Base-by-base conservation (phyloP, 2,329 filamentous ascomycete genomes). In the Microsporum ferrugineum region DNA sequence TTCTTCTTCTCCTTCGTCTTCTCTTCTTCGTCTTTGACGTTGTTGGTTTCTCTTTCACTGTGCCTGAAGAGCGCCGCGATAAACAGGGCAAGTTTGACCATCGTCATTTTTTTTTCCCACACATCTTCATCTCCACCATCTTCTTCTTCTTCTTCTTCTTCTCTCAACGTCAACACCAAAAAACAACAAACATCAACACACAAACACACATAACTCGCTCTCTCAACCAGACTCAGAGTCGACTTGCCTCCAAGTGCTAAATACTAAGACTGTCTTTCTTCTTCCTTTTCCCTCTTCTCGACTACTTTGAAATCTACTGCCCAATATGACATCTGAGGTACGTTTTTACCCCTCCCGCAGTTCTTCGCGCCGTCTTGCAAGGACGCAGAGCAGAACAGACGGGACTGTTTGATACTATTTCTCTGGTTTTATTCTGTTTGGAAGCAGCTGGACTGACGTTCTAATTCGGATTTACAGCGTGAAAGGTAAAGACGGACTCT, bases 301-400 rank as follows among this genome's bases (percentile, higher is more conserved):
- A 43, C 39, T 43, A 43, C 39, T 12, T 43, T n/a, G 39, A 43
- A 23, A n/a, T 43, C 39, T n/a, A 62, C 60, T 60, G 57, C 53
- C 70, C 74, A 82, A 71, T 73, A 85, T 85, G 82, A 79, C 80
- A 75, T 82, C 80, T 77, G 83, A 85, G 78, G 83, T 85, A 81
- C 70, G 70, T 73, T 43, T 43, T 71, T 66, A 65, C 66, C 65
- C 69, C 66, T 67, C 66, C 65, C 66, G 64, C 63, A n/a, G 49
- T 23, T 10, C 45, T 12, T 49, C 45, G 45, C 45, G 38, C 38
- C 14, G 45, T 31, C 45, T 29, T 3, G 2, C 17, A 14, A 12
- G 14, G 17, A 31, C 45, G 17, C 17, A 36, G 34, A 3, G 27
- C 45, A 49, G 4, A 23, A 12, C 45, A 29, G 6, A 5, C 59